Evolutionary conservation across 768 basidiomycete species (phyloP).

Genomic region (Kwoniella sp.): DNA sequence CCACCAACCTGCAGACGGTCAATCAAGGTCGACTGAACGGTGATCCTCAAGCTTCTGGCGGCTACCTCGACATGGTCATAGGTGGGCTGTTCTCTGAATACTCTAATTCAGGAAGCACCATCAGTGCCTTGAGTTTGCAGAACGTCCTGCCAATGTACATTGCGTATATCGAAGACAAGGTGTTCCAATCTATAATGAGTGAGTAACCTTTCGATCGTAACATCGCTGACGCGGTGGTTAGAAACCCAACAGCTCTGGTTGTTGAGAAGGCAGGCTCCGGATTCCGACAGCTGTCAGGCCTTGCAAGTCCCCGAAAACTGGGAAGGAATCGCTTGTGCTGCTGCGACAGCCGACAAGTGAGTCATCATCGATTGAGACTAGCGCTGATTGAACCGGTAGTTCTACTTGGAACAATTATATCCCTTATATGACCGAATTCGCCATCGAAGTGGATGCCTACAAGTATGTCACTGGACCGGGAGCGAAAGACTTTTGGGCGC

Average conservation of each 20-base stretch:
- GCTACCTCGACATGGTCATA: neutral
- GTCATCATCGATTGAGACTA: neutral
- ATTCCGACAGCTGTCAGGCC: neutral
- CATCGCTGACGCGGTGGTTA: neutral
- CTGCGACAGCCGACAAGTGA: neutral
- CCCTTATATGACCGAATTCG: neutral
- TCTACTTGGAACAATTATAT: neutral
- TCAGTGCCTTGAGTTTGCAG: neutral
- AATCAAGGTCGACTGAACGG: neutral
- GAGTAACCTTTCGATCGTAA: neutral
- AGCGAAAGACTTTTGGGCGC: neutral
- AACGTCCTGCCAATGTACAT: neutral
- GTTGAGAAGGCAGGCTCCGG: neutral
- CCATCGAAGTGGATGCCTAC: neutral
- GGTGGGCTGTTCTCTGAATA: neutral
- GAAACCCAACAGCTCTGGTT: neutral
- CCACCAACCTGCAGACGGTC: neutral
- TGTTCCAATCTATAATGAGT: neutral
- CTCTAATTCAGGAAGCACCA: neutral
- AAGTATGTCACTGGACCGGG: neutral
- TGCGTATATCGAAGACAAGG: conserved; percentile 1
- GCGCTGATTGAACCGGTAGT: neutral
- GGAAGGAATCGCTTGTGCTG: conserved; percentile 1
- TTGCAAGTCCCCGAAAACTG: neutral
- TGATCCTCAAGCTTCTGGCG: neutral